phyloP scores from a whole-genome alignment of 2,329 filamentous ascomycete genomes.

The Coleophoma crateriformis region DNA sequence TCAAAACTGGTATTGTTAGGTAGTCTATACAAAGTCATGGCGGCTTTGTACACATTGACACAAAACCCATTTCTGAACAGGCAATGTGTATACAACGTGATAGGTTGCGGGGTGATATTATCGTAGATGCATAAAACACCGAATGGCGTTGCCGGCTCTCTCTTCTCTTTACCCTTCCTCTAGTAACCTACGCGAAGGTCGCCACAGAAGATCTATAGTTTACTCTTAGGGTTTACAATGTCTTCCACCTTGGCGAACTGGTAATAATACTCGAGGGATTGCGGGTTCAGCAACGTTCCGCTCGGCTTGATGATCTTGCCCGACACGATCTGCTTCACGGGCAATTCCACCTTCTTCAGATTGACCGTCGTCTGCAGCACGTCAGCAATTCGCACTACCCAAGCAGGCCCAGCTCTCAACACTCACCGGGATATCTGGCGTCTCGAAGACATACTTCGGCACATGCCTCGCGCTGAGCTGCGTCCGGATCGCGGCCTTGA shows the following conservation, averaged over 20 bases:
- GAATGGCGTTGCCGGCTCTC: too few species aligned
- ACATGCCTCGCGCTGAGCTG: slow-evolving; percentile 71
- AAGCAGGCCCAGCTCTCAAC: neutral
- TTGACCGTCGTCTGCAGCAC: slow-evolving; percentile 68
- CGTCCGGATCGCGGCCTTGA: slow-evolving; percentile 60
- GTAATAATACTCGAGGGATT: slow-evolving; percentile 73
- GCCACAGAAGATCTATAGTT: neutral
- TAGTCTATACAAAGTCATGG: too few species aligned
- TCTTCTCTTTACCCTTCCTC: too few species aligned
- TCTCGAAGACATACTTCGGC: slow-evolving; percentile 73
- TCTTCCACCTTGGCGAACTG: slow-evolving; percentile 70
- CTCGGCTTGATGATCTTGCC: slow-evolving; percentile 69
- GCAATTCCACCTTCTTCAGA: slow-evolving; percentile 78
- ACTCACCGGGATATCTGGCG: slow-evolving; percentile 73
- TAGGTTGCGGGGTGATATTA: too few species aligned
- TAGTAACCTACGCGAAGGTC: too few species aligned
- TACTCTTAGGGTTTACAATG: slow-evolving; percentile 36
- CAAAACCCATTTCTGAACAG: too few species aligned
- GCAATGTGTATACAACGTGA: too few species aligned
- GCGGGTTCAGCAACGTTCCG: slow-evolving; percentile 71
- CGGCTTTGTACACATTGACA: too few species aligned
- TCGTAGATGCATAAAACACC: too few species aligned
- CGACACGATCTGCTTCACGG: slow-evolving; percentile 78
- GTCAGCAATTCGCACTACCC: neutral
- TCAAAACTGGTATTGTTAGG: too few species aligned